phyloP scores from a whole-genome alignment of 495 filamentous ascomycete genomes.

The Aspergillus egyptiacus region DNA sequence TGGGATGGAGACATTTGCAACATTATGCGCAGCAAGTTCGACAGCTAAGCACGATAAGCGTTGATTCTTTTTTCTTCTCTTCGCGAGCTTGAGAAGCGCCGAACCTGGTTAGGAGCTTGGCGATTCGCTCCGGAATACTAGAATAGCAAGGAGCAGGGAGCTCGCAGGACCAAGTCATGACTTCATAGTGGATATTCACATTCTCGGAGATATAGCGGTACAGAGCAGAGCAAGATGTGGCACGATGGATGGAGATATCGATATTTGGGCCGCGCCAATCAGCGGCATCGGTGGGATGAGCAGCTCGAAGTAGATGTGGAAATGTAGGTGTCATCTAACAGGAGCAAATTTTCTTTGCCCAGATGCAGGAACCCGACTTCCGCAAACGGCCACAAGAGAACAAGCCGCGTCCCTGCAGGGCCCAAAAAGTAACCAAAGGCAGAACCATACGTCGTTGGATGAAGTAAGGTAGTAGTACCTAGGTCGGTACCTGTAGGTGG shows the following conservation, averaged over 20 bases:
- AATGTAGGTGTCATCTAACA: constrained; percentile 17
- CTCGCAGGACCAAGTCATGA: background rate
- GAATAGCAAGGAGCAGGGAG: background rate
- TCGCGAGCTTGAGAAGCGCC: background rate
- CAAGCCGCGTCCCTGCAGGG: constrained; percentile 12
- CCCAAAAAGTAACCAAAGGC: constrained; percentile 2
- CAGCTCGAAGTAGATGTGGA: background rate
- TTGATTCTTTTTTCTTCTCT: too few relatives aligned
- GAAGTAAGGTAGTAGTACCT: background rate
- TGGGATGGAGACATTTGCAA: background rate
- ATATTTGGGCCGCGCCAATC: background rate
- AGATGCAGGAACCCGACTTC: background rate
- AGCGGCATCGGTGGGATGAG: background rate
- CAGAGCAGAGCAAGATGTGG: background rate
- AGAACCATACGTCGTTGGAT: background rate
- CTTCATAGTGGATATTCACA: background rate
- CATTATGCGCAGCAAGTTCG: background rate
- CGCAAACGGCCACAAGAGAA: constrained; percentile 9
- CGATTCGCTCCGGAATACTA: too few relatives aligned
- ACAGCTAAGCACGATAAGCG: background rate
- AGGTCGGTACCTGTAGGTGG: too few relatives aligned
- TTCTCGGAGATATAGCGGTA: background rate
- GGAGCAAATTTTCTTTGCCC: background rate
- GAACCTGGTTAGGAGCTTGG: background rate
- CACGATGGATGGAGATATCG: background rate